A percentile compares a stretch with the other conserved stretches of the same genome.
These are phyloP conservation scores for Ettlia oleoabundans DNA, from an alignment of 139 green algal species.

Conservation along the genomic window DNA sequence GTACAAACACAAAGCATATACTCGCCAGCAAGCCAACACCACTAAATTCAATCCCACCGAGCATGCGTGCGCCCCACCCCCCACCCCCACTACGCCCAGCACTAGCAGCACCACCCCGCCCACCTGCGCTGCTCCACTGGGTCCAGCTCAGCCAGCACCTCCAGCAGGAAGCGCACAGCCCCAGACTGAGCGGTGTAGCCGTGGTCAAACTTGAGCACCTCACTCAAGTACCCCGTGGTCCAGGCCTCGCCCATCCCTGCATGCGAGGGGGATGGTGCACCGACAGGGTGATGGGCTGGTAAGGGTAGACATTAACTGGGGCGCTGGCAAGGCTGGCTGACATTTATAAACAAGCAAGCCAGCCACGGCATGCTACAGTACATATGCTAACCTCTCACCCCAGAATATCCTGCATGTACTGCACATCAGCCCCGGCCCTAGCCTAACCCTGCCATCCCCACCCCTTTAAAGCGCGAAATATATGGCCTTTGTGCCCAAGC, in stretches of 20 bases:
- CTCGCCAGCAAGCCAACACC: too few relatives aligned
- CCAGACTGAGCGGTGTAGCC: conserved; percentile 64
- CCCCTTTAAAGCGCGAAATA: neutral
- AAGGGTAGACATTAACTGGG: too few relatives aligned
- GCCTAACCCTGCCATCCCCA: too few relatives aligned
- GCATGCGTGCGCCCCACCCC: neutral
- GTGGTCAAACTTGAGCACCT: conserved; percentile 97
- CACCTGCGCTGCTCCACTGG: conserved; percentile 77
- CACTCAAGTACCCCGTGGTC: conserved; percentile 75
- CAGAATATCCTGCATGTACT: too few relatives aligned
- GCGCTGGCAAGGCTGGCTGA: too few relatives aligned
- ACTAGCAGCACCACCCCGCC: neutral
- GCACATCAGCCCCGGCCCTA: too few relatives aligned
- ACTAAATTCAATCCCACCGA: too few relatives aligned
- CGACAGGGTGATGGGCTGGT: neutral
- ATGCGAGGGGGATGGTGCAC: neutral
- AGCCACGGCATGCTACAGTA: too few relatives aligned
- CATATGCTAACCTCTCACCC: too few relatives aligned
- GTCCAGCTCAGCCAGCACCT: conserved; percentile 90
- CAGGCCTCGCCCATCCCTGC: conserved; percentile 75
- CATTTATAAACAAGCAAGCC: too few relatives aligned
- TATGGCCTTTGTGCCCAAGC: neutral
- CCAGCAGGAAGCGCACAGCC: conserved; percentile 72
- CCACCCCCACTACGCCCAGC: neutral
- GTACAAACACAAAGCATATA: too few relatives aligned